phyloP scores from a whole-genome alignment of 164 flowering plant genomes.

The Tinospora cordifolia region DNA sequence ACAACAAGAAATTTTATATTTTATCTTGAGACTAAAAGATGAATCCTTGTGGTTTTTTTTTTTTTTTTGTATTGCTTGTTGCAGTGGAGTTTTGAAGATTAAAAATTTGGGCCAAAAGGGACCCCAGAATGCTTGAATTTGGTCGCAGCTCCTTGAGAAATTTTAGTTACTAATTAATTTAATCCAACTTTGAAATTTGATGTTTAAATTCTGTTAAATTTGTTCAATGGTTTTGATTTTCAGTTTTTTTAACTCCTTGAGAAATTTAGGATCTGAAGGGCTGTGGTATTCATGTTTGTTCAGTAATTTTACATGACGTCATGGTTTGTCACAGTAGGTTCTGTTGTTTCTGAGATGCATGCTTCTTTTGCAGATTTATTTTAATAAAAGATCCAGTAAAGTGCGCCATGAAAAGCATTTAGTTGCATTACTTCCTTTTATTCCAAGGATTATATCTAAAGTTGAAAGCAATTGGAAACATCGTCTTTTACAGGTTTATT shows the following conservation, averaged over 20 bases:
- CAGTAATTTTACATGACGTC: not conserved
- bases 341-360: not conserved
- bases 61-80: too few relatives aligned
- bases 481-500: constrained; percentile 63
- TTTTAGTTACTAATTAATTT: too few relatives aligned
- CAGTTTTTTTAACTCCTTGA: not conserved
- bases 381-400: constrained; percentile 22
- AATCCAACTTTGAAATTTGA: too few relatives aligned
- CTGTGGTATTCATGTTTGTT: not conserved
- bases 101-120: too few relatives aligned
- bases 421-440: constrained; percentile 41
- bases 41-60: too few relatives aligned
- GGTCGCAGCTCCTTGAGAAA: too few relatives aligned
- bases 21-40: too few relatives aligned
- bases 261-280: not conserved
- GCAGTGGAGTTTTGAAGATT: too few relatives aligned
- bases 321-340: not conserved
- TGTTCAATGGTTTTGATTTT: too few relatives aligned
- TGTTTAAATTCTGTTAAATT: too few relatives aligned
- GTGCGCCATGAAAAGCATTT: constrained; percentile 41
- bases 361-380: constrained; percentile 7
- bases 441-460: constrained; percentile 50
- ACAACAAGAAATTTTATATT: too few relatives aligned
- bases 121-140: too few relatives aligned
- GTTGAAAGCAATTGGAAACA: constrained; percentile 35